A percentile compares a stretch with the other conserved stretches of the same genome.
These are phyloP conservation scores for Lactarius hengduanensis DNA, from an alignment of 768 basidiomycete species.

Conservation along the genomic window DNA sequence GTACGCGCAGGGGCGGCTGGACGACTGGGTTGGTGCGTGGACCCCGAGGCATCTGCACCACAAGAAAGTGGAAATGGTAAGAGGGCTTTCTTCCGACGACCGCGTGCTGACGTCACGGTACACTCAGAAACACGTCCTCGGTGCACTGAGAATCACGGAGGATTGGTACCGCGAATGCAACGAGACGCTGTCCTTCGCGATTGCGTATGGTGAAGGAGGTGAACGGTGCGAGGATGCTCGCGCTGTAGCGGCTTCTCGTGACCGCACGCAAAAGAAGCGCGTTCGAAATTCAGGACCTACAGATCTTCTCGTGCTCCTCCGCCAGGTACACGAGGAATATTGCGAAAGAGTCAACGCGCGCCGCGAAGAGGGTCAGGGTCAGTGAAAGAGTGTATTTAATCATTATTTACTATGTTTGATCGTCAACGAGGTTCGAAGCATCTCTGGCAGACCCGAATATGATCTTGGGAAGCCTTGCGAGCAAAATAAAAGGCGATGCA, in stretches of 20 bases:
- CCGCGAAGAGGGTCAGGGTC: neutral
- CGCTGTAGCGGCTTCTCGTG: conserved; percentile 16
- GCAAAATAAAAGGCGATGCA: no score
- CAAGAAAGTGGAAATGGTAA: conserved; percentile 19
- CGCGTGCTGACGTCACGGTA: neutral
- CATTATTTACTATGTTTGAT: neutral
- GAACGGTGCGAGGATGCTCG: conserved; percentile 18
- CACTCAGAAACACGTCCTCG: conserved; percentile 13
- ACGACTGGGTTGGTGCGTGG: conserved; percentile 14
- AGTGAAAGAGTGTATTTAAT: neutral
- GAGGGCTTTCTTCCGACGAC: neutral
- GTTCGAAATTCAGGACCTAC: conserved; percentile 7
- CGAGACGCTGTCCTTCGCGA: conserved; percentile 20
- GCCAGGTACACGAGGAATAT: conserved; percentile 19
- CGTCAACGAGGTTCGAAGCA: neutral
- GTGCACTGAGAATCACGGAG: conserved; percentile 16
- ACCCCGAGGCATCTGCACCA: conserved; percentile 11
- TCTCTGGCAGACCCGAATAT: no score
- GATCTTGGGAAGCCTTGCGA: no score
- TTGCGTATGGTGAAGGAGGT: conserved; percentile 21
- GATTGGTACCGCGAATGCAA: conserved; percentile 25
- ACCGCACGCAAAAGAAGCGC: conserved; percentile 20
- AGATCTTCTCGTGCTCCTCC: conserved; percentile 19
- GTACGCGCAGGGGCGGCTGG: conserved; percentile 20
- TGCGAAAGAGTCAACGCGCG: conserved; percentile 7